Evolutionary conservation across 2,329 filamentous ascomycete species (phyloP).

Genomic region (Sporothrix inflata): DNA sequence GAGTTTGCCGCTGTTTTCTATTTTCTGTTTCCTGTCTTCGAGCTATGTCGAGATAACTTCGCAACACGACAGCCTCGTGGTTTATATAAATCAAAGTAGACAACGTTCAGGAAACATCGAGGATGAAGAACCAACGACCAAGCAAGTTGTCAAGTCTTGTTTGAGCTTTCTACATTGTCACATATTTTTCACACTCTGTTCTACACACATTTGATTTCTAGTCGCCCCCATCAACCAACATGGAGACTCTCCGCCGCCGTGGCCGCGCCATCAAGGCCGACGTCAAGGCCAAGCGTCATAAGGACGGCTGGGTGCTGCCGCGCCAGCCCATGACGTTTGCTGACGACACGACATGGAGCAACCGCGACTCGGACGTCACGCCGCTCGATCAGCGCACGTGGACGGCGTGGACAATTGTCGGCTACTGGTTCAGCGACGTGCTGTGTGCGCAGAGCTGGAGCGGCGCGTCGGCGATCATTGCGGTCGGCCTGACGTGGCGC

Average conservation of each 20-base stretch:
- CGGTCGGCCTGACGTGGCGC: constrained; percentile 48
- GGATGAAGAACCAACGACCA: neutral
- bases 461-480: constrained; percentile 51
- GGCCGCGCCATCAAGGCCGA: constrained; percentile 38
- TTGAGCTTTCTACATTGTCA: neutral
- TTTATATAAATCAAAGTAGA: neutral
- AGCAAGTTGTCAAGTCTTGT: neutral
- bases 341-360: constrained; percentile 47
- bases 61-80: neutral
- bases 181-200: neutral
- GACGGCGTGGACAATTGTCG: constrained; percentile 42
- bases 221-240: neutral
- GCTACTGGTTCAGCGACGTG: constrained; percentile 52
- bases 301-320: constrained; percentile 47
- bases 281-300: constrained; percentile 42
- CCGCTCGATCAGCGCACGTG: constrained; percentile 50
- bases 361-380: constrained; percentile 50
- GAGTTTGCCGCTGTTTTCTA: neutral
- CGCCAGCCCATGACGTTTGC: constrained; percentile 46
- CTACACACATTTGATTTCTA: neutral
- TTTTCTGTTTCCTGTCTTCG: neutral
- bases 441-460: constrained; percentile 51
- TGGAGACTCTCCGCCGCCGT: constrained; percentile 20
- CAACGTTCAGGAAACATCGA: neutral
- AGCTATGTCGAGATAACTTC: neutral